A percentile compares a stretch with the other conserved stretches of the same genome.
Evolutionary conservation across 768 basidiomycete genomes (phyloP).

Genomic region (Punctularia strigosozonata): DNA sequence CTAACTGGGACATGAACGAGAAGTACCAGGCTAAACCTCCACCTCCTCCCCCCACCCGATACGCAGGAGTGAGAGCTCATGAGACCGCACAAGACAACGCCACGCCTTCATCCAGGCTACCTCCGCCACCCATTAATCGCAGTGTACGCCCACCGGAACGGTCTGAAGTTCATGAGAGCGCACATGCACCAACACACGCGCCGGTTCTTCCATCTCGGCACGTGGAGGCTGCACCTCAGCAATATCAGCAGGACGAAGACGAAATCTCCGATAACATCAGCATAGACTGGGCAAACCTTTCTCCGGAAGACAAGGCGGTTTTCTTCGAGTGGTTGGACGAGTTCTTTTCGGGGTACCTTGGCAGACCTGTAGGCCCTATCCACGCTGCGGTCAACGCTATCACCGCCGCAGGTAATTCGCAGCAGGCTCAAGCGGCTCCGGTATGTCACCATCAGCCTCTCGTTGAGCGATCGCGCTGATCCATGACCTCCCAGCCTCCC

Average conservation of each 20-base stretch:
- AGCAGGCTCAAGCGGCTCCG: no score
- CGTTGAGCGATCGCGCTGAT: no score
- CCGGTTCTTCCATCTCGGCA: background rate
- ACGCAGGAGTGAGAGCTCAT: background rate
- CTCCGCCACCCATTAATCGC: conserved; percentile 2
- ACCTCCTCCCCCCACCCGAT: conserved; percentile 21
- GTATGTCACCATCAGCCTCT: no score
- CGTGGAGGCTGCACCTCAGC: background rate
- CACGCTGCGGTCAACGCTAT: no score
- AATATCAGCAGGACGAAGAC: background rate
- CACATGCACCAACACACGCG: background rate
- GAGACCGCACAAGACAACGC: background rate
- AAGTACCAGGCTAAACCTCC: conserved; percentile 41
- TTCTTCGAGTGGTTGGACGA: conserved; percentile 79
- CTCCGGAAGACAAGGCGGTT: conserved; percentile 51
- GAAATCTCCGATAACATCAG: conserved; percentile 10
- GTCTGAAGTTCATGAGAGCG: background rate
- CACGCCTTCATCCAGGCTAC: background rate
- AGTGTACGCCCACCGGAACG: background rate
- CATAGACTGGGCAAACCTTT: conserved; percentile 64
- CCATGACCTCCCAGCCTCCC: no score
- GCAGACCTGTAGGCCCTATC: no score
- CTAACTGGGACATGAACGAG: conserved; percentile 49
- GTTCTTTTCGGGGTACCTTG: conserved; percentile 46
- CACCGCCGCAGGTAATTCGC: no score